These are phyloP conservation scores for Punctularia strigosozonata DNA, from an alignment of 768 basidiomycete genomes.

Conservation along the genomic window DNA sequence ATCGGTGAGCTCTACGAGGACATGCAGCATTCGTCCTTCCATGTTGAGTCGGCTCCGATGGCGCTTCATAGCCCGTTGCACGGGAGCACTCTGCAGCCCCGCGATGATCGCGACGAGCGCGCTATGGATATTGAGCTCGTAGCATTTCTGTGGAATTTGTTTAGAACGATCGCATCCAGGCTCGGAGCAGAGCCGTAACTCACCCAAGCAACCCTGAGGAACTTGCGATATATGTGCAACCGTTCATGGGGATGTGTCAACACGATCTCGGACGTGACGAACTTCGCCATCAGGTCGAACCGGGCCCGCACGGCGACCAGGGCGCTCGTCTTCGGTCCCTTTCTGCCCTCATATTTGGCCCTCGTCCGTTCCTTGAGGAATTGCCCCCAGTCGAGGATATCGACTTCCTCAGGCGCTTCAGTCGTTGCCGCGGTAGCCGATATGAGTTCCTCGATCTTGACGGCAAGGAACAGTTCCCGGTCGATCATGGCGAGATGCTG, in stretches of 20 bases:
- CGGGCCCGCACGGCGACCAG: conserved; percentile 66
- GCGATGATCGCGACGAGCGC: conserved; percentile 71
- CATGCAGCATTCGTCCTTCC: conserved; percentile 62
- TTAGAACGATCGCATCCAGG: not conserved
- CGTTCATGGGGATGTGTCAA: conserved; percentile 60
- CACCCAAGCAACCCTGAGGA: conserved; percentile 82
- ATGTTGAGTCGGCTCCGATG: conserved; percentile 54
- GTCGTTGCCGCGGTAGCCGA: conserved; percentile 56
- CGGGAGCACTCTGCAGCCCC: conserved; percentile 61
- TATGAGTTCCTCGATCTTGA: conserved; percentile 85
- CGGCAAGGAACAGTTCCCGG: conserved; percentile 70
- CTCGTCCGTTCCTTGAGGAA: conserved; percentile 67
- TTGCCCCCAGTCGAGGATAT: conserved; percentile 74
- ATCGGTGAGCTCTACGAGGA: conserved; percentile 56
- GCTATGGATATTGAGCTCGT: conserved; percentile 64
- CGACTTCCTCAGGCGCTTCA: conserved; percentile 45
- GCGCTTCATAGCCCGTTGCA: conserved; percentile 53
- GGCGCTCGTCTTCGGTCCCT: conserved; percentile 53
- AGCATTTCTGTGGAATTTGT: conserved; percentile 52
- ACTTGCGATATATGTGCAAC: conserved; percentile 55
- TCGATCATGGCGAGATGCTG: conserved; percentile 84
- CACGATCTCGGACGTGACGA: conserved; percentile 71
- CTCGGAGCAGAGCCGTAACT: conserved; percentile 15
- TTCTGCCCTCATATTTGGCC: conserved; percentile 51
- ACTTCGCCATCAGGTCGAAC: conserved; percentile 78